Conservation (phyloP, 139 green algal genomes). For the Desmodesmus armatus region DNA sequence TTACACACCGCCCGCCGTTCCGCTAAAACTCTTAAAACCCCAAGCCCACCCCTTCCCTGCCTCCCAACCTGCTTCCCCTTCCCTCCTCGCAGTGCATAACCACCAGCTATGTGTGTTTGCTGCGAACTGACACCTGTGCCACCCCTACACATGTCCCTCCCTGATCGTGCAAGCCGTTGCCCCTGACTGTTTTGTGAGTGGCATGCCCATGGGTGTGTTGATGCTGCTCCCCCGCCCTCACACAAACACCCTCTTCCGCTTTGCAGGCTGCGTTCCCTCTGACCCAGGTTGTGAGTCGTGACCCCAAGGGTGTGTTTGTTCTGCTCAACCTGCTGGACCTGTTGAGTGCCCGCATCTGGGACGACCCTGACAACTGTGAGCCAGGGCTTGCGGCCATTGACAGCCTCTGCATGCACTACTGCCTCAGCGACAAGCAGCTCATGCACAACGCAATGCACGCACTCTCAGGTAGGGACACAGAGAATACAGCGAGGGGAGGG, state of each 20-base stretch:
- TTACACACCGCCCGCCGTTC: no score
- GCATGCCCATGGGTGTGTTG: slow-evolving; percentile 36
- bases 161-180: no score
- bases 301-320: slow-evolving; percentile 37
- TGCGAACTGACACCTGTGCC: no score
- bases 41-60: no score
- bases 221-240: not conserved
- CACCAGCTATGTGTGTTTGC: no score
- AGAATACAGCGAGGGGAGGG: no score
- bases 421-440: slow-evolving; percentile 13
- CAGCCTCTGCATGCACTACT: slow-evolving; percentile 43
- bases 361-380: slow-evolving; percentile 11
- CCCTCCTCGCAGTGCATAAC: no score
- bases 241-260: no score
- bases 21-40: no score
- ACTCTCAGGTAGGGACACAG: no score
- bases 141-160: no score
- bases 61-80: no score
- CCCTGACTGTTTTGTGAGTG: not conserved
- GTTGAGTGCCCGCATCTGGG: slow-evolving; percentile 39
- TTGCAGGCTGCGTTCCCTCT: slow-evolving; percentile 6
- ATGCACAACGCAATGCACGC: slow-evolving; percentile 8
- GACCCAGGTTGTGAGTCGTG: not conserved
- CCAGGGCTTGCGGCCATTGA: slow-evolving; percentile 23
- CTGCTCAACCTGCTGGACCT: slow-evolving; percentile 34